Evolutionary conservation across 2,329 filamentous ascomycete genomes (phyloP), one percentile per base, ranked within the genome.

Genomic region (Ophiocordyceps sinensis): DNA sequence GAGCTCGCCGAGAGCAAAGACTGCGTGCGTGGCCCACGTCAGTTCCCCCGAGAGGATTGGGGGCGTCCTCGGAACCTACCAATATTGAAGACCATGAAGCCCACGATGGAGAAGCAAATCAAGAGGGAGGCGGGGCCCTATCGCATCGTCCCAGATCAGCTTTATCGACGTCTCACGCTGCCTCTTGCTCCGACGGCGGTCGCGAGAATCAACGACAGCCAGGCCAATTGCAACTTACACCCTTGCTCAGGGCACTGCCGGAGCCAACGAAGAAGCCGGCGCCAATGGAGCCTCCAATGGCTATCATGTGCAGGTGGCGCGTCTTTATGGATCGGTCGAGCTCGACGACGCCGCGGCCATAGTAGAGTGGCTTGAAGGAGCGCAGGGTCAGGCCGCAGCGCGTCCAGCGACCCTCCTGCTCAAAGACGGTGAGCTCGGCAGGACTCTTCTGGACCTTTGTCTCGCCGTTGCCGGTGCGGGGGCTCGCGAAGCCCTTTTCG

Each of bases 231-330:
- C n/a, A 30, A 51, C 64, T 54, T 60, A 66, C 68, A 59, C 73
- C 73, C 43, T 60, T 65, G 46, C 52, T 52, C n/a, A 77, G 58
- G 37, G 73, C 73, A 48, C 59, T 53, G 49, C 73, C 73, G 30
- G 72, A 75, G 50, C 73, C 72, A 52, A 77, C 73, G 55, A 77
- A 77, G 63, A 77, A 75, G 61, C 73, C 73, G 54, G 73, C 73
- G 56, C 73, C 73, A 42, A 77, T 77, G 28, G 72, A 74, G 44
- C 73, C 73, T 52, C 72, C 72, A 43, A 77, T 75, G 51, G 72
- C 70, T 57, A 77, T 77, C 73, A 77, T 76, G 59, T 77, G 70
- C 49, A 77, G 58, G 57, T 77, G 73, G 47, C 73, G 69, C 40
- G 64, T 61, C 62, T 72, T 70, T 63, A 77, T 71, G 49, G 60